Conservation (phyloP, 2,329 filamentous ascomycete species). For the Penicillium nordicum region DNA sequence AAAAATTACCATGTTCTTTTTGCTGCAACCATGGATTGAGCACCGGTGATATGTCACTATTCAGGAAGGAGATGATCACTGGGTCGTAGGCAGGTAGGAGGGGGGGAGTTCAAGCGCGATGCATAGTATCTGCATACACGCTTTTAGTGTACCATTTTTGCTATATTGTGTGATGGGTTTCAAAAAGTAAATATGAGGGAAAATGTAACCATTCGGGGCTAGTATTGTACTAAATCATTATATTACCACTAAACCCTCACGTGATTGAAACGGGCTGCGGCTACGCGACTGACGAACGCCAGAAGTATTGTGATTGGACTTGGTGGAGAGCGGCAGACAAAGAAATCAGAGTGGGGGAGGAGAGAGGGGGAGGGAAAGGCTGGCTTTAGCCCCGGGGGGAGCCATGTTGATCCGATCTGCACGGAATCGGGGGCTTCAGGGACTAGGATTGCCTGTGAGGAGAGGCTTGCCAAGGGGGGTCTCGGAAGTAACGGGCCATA, state of each 20-base stretch:
- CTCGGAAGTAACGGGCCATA: slow-evolving; percentile 9
- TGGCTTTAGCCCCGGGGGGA: slow-evolving; percentile 8
- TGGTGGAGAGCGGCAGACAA: slow-evolving; percentile 9
- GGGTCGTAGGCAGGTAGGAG: background rate
- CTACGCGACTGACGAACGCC: slow-evolving; percentile 25
- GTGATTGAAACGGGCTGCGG: slow-evolving; percentile 19
- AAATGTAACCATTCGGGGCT: background rate
- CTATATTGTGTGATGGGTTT: too few species aligned
- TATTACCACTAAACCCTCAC: slow-evolving; percentile 6
- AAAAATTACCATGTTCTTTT: background rate
- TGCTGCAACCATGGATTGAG: background rate
- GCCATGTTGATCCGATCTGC: slow-evolving; percentile 26
- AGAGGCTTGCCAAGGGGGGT: slow-evolving; percentile 6
- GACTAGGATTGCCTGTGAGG: slow-evolving; percentile 1
- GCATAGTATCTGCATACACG: background rate
- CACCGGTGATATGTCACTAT: background rate
- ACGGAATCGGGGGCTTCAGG: slow-evolving; percentile 21
- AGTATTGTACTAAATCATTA: background rate
- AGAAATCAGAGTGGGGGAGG: slow-evolving; percentile 2
- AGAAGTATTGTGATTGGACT: slow-evolving; percentile 9
- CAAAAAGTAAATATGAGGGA: too few species aligned
- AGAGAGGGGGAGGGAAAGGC: background rate
- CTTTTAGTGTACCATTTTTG: background rate
- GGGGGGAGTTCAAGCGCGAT: background rate
- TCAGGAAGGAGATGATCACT: background rate